Evolutionary conservation across 768 basidiomycete genomes (phyloP).

Genomic region (Boletus eberwhitei): DNA sequence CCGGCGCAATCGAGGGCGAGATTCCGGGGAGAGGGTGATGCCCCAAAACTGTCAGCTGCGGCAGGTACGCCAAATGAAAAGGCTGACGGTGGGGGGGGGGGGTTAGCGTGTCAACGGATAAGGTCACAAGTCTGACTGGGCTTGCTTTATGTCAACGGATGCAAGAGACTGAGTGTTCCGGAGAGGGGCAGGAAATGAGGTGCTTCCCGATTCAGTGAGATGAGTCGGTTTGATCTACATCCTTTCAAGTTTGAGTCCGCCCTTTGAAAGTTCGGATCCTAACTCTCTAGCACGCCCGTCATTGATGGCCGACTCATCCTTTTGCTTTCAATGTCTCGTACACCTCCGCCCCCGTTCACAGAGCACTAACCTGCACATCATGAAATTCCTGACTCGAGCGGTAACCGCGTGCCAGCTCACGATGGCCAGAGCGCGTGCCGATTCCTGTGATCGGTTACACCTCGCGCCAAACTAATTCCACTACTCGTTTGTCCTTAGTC

Average conservation of each 20-base stretch:
- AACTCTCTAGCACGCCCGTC: slow-evolving; percentile 12
- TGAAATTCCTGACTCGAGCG: slow-evolving; percentile 8
- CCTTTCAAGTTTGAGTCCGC: not conserved
- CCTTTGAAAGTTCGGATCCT: slow-evolving; percentile 11
- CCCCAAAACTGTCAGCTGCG: slow-evolving; percentile 34
- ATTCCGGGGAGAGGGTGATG: slow-evolving; percentile 11
- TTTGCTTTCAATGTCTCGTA: slow-evolving; percentile 3
- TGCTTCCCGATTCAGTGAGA: slow-evolving; percentile 9
- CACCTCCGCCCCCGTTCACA: slow-evolving; percentile 4
- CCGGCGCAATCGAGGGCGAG: not conserved
- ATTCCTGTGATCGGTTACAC: slow-evolving; percentile 25
- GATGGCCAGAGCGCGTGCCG: slow-evolving; percentile 10
- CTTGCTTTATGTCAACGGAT: slow-evolving; percentile 28
- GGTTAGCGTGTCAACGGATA: slow-evolving; percentile 15
- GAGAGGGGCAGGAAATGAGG: not conserved
- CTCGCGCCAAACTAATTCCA: slow-evolving; percentile 36
- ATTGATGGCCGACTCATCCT: slow-evolving; percentile 11
- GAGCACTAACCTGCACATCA: slow-evolving; percentile 16
- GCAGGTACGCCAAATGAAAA: slow-evolving; percentile 21
- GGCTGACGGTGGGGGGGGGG: slow-evolving; percentile 4
- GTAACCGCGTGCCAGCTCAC: slow-evolving; percentile 4
- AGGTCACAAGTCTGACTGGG: not conserved
- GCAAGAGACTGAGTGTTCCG: slow-evolving; percentile 1
- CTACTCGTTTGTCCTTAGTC: slow-evolving; percentile 23
- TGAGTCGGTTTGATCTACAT: slow-evolving; percentile 18